These are phyloP conservation scores for Epichloe amarillans DNA, from an alignment of 2,329 filamentous ascomycete species.

Conservation along the genomic window DNA sequence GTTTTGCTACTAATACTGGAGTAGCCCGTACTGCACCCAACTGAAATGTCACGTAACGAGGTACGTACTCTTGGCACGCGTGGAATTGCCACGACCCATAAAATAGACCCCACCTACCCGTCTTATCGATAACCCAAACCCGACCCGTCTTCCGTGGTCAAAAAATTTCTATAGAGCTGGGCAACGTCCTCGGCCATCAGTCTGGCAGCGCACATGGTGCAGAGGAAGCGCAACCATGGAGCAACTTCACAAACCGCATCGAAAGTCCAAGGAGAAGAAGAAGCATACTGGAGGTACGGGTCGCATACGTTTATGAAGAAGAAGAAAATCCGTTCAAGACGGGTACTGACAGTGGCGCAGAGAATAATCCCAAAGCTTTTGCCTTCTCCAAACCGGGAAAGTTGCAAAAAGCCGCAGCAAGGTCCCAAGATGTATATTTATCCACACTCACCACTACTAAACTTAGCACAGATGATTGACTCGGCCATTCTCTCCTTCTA, in stretches of 20 bases:
- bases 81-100: neutral
- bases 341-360: constrained; percentile 24
- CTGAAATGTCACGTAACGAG: neutral
- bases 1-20: too few species aligned
- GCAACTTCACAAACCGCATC: constrained; percentile 73
- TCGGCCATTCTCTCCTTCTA: constrained; percentile 18
- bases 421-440: constrained; percentile 52
- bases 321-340: neutral
- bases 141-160: neutral
- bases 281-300: constrained; percentile 40
- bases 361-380: constrained; percentile 81
- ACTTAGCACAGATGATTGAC: neutral
- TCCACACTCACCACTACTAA: neutral
- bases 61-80: neutral
- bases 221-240: constrained; percentile 42
- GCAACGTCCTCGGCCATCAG: neutral
- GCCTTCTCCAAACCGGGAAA: constrained; percentile 71
- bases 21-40: too few species aligned
- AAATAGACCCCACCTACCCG: neutral
- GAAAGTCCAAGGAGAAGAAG: constrained; percentile 83
- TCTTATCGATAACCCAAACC: constrained; percentile 4
- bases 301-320: neutral
- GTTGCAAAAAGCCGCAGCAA: constrained; percentile 59
- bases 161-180: constrained; percentile 2
- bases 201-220: constrained; percentile 1